These are phyloP conservation scores for Hypoxylon sp. DNA, from an alignment of 2,329 filamentous ascomycete genomes.

Conservation along the genomic window DNA sequence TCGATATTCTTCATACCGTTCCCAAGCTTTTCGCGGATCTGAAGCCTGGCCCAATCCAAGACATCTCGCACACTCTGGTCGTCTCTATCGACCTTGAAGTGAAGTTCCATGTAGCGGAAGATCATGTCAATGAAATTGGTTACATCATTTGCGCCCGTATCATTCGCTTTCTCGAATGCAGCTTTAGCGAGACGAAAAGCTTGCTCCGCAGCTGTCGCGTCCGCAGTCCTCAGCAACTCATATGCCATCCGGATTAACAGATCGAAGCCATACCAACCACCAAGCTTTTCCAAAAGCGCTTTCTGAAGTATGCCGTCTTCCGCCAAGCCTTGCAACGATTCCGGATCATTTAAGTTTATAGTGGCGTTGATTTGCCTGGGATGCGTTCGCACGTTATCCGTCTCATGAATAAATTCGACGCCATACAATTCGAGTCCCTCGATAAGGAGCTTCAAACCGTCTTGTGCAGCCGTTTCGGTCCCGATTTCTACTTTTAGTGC, in stretches of 20 bases:
- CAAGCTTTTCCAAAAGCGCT: background rate
- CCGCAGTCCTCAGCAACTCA: background rate
- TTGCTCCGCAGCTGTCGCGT: conserved; percentile 2
- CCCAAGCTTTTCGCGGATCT: background rate
- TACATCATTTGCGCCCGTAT: background rate
- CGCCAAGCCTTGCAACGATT: background rate
- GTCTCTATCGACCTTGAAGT: conserved; percentile 1
- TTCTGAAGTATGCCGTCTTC: background rate
- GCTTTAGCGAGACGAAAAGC: conserved; percentile 8
- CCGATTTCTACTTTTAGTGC: background rate
- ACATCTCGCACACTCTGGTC: conserved; percentile 8
- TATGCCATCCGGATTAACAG: conserved; percentile 10
- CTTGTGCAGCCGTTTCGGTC: background rate
- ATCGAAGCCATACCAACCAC: conserved; percentile 6
- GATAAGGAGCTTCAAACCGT: conserved; percentile 11
- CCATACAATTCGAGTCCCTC: conserved; percentile 21
- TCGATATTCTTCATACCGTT: conserved; percentile 1
- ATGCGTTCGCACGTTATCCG: background rate
- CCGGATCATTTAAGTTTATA: conserved; percentile 1
- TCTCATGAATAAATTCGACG: conserved; percentile 5
- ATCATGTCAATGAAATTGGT: background rate
- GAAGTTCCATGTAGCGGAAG: background rate
- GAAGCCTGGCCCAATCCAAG: conserved; percentile 2
- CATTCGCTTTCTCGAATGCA: background rate
- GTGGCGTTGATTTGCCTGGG: background rate